Base-by-base conservation (phyloP, 1,284 basidiomycete species). In the Fomitopsis schrenkii region DNA sequence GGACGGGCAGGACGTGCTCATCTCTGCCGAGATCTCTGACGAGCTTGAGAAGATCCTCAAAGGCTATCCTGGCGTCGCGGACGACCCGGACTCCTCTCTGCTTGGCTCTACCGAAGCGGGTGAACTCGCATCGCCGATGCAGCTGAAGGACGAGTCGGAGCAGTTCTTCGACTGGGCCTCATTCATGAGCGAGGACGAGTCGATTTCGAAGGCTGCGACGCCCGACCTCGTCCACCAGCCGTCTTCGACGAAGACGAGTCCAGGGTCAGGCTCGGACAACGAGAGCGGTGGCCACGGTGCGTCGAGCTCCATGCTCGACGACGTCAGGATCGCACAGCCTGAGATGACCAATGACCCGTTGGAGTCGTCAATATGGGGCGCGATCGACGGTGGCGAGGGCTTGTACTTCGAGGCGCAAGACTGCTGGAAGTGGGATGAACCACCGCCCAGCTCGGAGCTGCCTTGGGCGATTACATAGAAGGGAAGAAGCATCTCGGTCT, bases 341-440 rank as follows among this genome's bases (percentile, higher is more conserved):
- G 64, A 68, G 42, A 19, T 59, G 15, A 52, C 57, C 54, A 68
- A 70, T 22, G 86, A 90, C 70, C 75, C 80, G 45, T 76, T 88
- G 62, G 80, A 84, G 52, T 74, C 88, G 38, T 85, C 85, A 52
- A 74, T 81, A 58, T 84, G 83, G 78, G 83, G 83, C 68, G 88
- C 89, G 70, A 84, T 92, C 52, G 88, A 91, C 67, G 88, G 87
- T 50, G 88, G 88, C 54, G 88, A 91, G 76, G 82, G 85, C 28
- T 79, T 84, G 59, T 90, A 87, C 71, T 91, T 84, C 73, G 84
- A 87, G 59, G 63, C 66, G 63, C 65, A 79, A 40, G 79, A 77
- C 58, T 79, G 80, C 58, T 92, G 85, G 85, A 91, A 88, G 75
- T 92, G 85, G 84, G 89, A 90, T 61, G 79, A 80, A 63, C 69